Evolutionary conservation across 257 asterid genomes (phyloP), one percentile per base, ranked within the genome.

Genomic region (Nicotiana attenuata): DNA sequence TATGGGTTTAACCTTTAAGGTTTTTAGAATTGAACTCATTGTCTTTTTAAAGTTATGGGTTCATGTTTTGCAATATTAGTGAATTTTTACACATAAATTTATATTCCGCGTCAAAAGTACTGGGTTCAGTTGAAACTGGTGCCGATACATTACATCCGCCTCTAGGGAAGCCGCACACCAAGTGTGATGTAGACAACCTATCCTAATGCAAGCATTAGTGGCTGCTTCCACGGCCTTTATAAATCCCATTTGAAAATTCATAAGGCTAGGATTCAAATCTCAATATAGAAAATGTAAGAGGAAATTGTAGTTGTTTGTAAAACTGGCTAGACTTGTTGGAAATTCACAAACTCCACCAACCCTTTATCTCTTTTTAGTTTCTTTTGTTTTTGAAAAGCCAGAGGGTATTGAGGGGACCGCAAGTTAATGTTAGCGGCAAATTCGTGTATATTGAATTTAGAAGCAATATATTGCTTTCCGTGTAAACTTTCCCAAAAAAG

Each of bases 401-500:
- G 76, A 67, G 60, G 66, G 65, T 41, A 41, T 45, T 53, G 82
- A 63, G 87, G 87, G 84, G 83, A 77, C 82, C 81, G 4, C 45
- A 24, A 35, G 57, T 33, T 35, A 78, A 78, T 78, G 73, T 38
- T 59, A 33, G 82, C 38, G 82, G 71, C 57, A 15, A 78, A 50
- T 78, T 38, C 56, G 31, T 78, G 83, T 80, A 68, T 83, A 45
- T 50, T 82, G 83, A 45, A 81, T 63, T 73, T 64, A 75, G 66
- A 38, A 68, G 59, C 85, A 86, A 64, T 77, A 75, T 86, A 69
- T 88, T 78, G 85, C 76, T 82, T 78, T 41, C 65, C 57, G 20
- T 35, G 79, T 79, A 73, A 76, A 80, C 76, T 84, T 71, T 24
- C 63, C 79, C 73, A 17, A 71, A 87, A 85, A 88, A 71, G 86